Conservation (phyloP, 2,329 filamentous ascomycete species). For the Aspergillus pseudonomiae region DNA sequence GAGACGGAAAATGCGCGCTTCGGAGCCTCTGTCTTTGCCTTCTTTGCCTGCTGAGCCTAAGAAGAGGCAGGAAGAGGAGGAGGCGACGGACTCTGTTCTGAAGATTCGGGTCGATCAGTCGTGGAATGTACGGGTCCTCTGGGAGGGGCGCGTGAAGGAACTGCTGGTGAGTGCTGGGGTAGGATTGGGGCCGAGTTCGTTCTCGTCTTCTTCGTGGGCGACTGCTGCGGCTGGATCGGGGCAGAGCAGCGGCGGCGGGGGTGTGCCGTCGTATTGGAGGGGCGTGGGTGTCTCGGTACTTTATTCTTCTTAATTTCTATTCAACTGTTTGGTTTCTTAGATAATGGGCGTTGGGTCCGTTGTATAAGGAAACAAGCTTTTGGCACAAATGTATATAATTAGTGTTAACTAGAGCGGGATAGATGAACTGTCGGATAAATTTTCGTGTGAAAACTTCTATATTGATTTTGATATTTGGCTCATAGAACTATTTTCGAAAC, state of each 20-base stretch:
- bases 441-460: neutral
- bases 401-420: neutral
- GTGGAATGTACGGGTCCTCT: conserved; percentile 80
- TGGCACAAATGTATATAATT: conserved; percentile 9
- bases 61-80: conserved; percentile 43
- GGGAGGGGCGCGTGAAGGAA: conserved; percentile 92
- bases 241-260: conserved; percentile 32
- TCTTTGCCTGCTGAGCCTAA: neutral
- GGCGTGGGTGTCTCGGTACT: conserved; percentile 46
- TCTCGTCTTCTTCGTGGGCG: conserved; percentile 33
- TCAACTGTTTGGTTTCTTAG: neutral
- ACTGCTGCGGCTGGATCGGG: conserved; percentile 26
- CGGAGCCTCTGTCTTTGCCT: conserved; percentile 26
- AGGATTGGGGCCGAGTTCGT: conserved; percentile 66
- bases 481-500: conserved; percentile 2
- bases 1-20: conserved; percentile 39
- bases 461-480: conserved; percentile 2
- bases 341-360: neutral
- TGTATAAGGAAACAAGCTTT: conserved; percentile 4
- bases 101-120: conserved; percentile 91
- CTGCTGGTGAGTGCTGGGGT: conserved; percentile 89
- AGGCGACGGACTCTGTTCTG: conserved; percentile 80
- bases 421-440: neutral
- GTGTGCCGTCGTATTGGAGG: conserved; percentile 42
- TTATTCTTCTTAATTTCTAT: conserved; percentile 41